Evolutionary conservation across 2,329 filamentous ascomycete species (phyloP), one percentile per base, ranked within the genome.

Genomic region (Exophiala xenobiotica): DNA sequence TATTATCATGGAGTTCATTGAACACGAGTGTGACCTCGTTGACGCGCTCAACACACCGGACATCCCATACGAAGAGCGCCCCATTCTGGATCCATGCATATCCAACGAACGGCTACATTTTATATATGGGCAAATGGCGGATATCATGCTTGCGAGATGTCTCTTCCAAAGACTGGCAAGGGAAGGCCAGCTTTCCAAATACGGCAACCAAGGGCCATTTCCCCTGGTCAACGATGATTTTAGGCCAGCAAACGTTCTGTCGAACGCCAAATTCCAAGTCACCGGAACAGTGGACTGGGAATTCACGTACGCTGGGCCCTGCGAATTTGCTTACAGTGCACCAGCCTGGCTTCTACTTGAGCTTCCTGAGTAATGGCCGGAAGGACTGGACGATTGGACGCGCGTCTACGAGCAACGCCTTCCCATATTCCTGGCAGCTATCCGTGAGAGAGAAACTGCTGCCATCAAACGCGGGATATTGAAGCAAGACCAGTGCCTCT

Each of bases 91-190:
- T 53, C 65, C 65, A 3, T 54, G 67, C 12, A 64, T 75, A 16
- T 49, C 53, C 29, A 60, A 70, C 26, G 51, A 62, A 3, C 67
- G 62, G 24, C 65, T 74, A 0, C 51, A 65, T 45, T 48, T 56
- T 6, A 49, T 73, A 1, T 76, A 75, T 54, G 45, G 61, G 2
- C 65, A 76, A 53, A 65, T 76, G 50, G 73, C 73, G 9, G 60
- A 59, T 4, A 70, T 71, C 37, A 11, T 76, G 16, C 61, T 78
- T 8, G 62, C 58, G 1, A 41, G 63, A 49, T 46, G 38, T 22
- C 44, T 63, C 1, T 64, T 63, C 33, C 51, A 50, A 3, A 63
- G 58, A 44, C 50, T 65, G 1, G 56, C 57, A 26, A 41, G 49
- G 19, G 54, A 64, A 16, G 35, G 18, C 5, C 11, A 23, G 8